These are phyloP conservation scores for Metschnikowia shivogae DNA, from an alignment of 805 yeast species.

Conservation along the genomic window DNA sequence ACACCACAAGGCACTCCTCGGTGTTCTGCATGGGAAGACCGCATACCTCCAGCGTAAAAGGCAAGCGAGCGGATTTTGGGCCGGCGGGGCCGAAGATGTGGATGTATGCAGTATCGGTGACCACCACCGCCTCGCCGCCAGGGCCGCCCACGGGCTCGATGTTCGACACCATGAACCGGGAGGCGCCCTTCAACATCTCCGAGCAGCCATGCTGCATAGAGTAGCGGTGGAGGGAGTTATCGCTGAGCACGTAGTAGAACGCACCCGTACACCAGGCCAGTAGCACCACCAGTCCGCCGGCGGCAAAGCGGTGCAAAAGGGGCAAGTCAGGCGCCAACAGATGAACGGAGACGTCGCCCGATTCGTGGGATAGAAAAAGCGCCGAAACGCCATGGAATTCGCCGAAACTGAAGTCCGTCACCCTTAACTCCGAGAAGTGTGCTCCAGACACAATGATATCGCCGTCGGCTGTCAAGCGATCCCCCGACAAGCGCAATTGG, in stretches of 20 bases:
- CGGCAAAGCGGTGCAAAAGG: constrained; percentile 2
- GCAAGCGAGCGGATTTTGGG: constrained; percentile 2
- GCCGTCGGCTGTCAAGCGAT: constrained; percentile 15
- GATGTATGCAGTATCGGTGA: constrained; percentile 10
- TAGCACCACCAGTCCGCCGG: constrained; percentile 11
- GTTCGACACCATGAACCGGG: constrained; percentile 15
- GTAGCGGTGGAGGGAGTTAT: constrained; percentile 18
- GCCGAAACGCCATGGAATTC: constrained; percentile 6
- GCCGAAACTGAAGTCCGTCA: constrained; percentile 28
- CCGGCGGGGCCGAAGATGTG: not conserved
- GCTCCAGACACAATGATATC: constrained; percentile 20
- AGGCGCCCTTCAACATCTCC: constrained; percentile 5
- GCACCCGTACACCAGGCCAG: constrained; percentile 15
- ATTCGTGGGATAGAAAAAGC: constrained; percentile 16
- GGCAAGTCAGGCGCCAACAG: constrained; percentile 8
- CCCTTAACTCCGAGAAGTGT: constrained; percentile 22
- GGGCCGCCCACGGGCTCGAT: not conserved
- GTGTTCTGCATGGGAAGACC: constrained; percentile 5
- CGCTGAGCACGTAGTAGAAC: constrained; percentile 13
- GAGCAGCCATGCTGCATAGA: not conserved
- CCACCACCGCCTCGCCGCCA: not conserved
- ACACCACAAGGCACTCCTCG: not conserved
- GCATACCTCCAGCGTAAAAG: constrained; percentile 6
- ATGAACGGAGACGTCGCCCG: constrained; percentile 17
- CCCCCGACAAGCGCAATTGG: constrained; percentile 20